phyloP scores from a whole-genome alignment of 805 yeast genomes.

The Yarrowia sp. region DNA sequence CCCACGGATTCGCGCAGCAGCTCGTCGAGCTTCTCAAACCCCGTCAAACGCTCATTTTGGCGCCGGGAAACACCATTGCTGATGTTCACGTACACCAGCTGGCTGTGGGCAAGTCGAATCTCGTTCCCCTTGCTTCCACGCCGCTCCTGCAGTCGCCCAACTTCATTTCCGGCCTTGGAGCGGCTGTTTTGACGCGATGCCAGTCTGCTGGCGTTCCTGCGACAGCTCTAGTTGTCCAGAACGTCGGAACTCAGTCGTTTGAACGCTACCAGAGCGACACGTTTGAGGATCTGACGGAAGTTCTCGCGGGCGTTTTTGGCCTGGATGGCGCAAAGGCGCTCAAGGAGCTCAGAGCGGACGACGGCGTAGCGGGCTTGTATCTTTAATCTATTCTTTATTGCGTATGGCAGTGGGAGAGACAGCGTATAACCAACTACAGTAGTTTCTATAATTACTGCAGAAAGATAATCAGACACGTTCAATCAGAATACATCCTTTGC shows the following conservation, averaged over 20 bases:
- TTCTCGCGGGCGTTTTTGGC: neutral
- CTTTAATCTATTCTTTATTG: too few relatives aligned
- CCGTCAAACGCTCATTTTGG: neutral
- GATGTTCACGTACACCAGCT: neutral
- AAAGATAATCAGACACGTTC: too few relatives aligned
- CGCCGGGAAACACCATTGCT: conserved; percentile 13
- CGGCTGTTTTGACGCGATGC: conserved; percentile 36
- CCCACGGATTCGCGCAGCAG: conserved; percentile 8
- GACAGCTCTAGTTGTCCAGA: conserved; percentile 34
- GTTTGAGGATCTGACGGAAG: neutral
- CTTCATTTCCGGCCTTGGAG: conserved; percentile 37
- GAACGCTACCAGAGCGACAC: conserved; percentile 31
- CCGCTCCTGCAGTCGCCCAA: conserved; percentile 25
- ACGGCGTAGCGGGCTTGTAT: conserved; percentile 2
- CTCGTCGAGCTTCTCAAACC: neutral
- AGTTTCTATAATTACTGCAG: too few relatives aligned
- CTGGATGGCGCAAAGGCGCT: conserved; percentile 4
- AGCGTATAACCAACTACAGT: too few relatives aligned
- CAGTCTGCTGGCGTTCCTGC: conserved; percentile 32
- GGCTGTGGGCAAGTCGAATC: neutral
- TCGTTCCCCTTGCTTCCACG: neutral
- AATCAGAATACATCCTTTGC: too few relatives aligned
- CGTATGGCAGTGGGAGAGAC: too few relatives aligned
- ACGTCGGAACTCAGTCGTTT: conserved; percentile 39
- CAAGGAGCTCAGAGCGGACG: neutral